Base-by-base conservation (phyloP, 805 yeast species). In the Candida methanosorbosa region DNA sequence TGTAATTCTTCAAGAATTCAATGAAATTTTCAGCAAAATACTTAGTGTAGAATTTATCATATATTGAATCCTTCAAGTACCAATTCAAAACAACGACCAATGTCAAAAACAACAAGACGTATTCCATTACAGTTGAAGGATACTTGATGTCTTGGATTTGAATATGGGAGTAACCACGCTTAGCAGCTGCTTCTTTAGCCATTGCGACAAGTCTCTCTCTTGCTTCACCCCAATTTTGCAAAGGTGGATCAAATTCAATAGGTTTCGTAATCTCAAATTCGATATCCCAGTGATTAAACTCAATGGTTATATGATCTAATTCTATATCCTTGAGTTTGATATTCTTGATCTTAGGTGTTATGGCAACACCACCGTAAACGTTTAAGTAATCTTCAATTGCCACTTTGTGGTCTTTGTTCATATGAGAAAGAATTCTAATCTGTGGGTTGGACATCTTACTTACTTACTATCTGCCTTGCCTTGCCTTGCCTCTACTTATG, bases 381-480 rank as follows among this genome's bases (percentile, higher is more conserved):
- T 61, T 75, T 17, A 85, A 61, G 51, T 77, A 83, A 58, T 87
- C 96, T 46, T 70, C 73, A 22, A 87, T 61, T 9, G 90, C 75
- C 49, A 81, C 62, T 37, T 62, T 67, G 56, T 86, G 95, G 61
- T 77, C 83, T 41, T 66, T 66, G 65, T 85, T 86, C 94, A 86
- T 83, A 54, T 84, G 92, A 18, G 67, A 52, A n/a, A 78, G 57
- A 33, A 85, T 81, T 49, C 83, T 61, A 14, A 49, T 43, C 35
- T 52, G 52, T 18, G 50, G 39, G 8, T 47, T 48, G n/a, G 32
- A 30, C 32, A 30, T 30, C 19, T 14, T 30, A 4, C n/a, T 23
- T 12, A 11, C 13, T 23, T 21, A 8, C 23, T 21, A 8, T n/a
- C n/a, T n/a, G n/a, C n/a, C 23, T 21, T 8, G 23, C 27, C 14